Evolutionary conservation across 2,329 filamentous ascomycete species (phyloP).

Genomic region (Hymenoscyphus linearis): DNA sequence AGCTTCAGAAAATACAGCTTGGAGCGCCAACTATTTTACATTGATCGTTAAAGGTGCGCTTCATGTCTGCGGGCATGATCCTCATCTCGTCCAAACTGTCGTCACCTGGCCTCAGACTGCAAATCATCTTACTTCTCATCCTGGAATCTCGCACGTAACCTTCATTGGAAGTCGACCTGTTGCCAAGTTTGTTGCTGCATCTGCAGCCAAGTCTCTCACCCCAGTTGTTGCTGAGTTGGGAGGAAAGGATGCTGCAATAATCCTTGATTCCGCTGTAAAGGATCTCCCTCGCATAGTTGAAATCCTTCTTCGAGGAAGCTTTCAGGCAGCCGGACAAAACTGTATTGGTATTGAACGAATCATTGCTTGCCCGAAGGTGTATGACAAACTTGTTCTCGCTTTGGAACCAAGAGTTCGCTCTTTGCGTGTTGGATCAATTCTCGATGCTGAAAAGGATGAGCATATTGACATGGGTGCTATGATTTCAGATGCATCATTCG

Average conservation of each 20-base stretch:
- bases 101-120: constrained; percentile 86
- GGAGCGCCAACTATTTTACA: constrained; percentile 81
- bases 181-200: constrained; percentile 81
- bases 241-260: constrained; percentile 87
- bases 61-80: constrained; percentile 73
- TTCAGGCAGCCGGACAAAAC: constrained; percentile 94
- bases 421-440: constrained; percentile 69
- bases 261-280: constrained; percentile 66
- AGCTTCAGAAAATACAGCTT: constrained; percentile 90
- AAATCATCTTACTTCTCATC: constrained; percentile 76
- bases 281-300: constrained; percentile 70
- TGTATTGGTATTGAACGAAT: constrained; percentile 96
- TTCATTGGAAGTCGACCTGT: constrained; percentile 91
- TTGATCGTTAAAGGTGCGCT: constrained; percentile 75
- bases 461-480: constrained; percentile 81
- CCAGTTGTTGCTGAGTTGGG: constrained; percentile 88
- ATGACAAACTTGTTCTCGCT: constrained; percentile 64
- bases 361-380: constrained; percentile 71
- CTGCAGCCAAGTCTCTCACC: constrained; percentile 78
- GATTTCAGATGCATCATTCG: constrained; percentile 74
- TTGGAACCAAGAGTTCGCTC: constrained; percentile 69
- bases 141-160: constrained; percentile 79
- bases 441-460: constrained; percentile 41
- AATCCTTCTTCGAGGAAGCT: constrained; percentile 84
- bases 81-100: constrained; percentile 75